Evolutionary conservation across 768 basidiomycete genomes (phyloP), one percentile per base, ranked within the genome.

Genomic region (Xerocomellus amylosporus): DNA sequence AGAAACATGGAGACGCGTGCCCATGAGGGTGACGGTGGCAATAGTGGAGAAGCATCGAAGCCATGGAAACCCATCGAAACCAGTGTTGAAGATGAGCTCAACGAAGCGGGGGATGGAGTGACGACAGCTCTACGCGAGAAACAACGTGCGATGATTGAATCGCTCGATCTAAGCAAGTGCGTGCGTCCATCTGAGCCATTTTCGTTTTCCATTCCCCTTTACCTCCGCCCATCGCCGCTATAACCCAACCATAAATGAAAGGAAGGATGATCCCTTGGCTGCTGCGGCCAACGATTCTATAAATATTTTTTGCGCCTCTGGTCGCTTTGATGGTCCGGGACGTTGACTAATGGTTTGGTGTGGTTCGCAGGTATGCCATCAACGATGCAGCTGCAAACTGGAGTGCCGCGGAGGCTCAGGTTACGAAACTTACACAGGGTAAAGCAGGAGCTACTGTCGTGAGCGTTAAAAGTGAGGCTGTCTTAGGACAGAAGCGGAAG

Each of bases 151-250:
- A 84, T 98, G 78, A 85, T 98, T 46, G 85, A 92, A 59, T 82
- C 90, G 20, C 78, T 99, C 30, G 93, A 98, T 73, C 73, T 98
- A 55, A 83, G 78, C 73, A 87, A 88, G 93, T 98, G 67, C 80
- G 91, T 79, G 43, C 8, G 26, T 41, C 36, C 30, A 9, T 31
- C 15, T 28, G 2, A n/a, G 5, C 15, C 20, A 3, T 46, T 50
- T 33, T 34, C 6, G 20, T 52, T 15, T 10, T 40, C 46, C 5
- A 19, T 31, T 12, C 46, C 40, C 9, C 28, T 17, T 41, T 40
- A 8, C 28, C 28, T 17, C 58, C 55, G 20, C 33, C 31, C 37
- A 41, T 46, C 44, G 8, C 62, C 64, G 49, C 55, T 20, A 41
- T 50, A 54, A 33, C 36, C 46, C 50, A 39, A 12, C 13, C n/a